A percentile compares a stretch with the other conserved stretches of the same genome.
phyloP scores from a whole-genome alignment of 1,139 yeast genomes.

The Komagataea norvegica region DNA sequence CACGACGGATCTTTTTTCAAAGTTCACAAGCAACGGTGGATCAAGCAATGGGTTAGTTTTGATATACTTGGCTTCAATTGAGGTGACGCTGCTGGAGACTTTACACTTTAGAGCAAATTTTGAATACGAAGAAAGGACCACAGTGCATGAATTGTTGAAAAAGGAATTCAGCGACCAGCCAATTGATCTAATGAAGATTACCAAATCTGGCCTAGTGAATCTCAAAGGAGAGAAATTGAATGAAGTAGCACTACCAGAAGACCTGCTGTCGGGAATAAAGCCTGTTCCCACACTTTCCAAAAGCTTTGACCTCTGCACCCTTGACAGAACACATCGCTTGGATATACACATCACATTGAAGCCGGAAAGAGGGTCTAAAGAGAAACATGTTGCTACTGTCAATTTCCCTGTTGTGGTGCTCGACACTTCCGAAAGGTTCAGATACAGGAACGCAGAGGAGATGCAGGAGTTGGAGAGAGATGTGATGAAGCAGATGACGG shows the following conservation, averaged over 20 bases:
- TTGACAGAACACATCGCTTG: slow-evolving; percentile 1
- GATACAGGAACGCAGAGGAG: background rate
- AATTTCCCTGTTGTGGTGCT: background rate
- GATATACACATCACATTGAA: background rate
- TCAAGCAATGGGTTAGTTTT: slow-evolving; percentile 1
- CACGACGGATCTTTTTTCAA: background rate
- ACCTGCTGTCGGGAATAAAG: background rate
- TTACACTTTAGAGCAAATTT: slow-evolving; percentile 2
- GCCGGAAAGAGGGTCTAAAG: background rate
- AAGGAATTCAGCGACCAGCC: background rate
- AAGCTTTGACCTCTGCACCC: slow-evolving; percentile 1
- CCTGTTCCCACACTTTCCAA: background rate
- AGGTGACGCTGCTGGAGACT: slow-evolving; percentile 1
- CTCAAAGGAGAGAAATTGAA: background rate
- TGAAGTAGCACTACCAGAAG: slow-evolving; percentile 1
- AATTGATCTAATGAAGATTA: background rate
- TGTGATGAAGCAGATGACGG: background rate
- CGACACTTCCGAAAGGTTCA: background rate
- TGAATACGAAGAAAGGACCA: background rate
- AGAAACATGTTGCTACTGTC: background rate
- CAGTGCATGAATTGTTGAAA: background rate
- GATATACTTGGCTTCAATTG: background rate
- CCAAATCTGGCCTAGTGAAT: background rate
- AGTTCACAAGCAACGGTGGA: background rate
- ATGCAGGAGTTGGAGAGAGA: background rate